Base-by-base conservation (phyloP, 2,329 filamentous ascomycete species). In the Cladosporium sp. region DNA sequence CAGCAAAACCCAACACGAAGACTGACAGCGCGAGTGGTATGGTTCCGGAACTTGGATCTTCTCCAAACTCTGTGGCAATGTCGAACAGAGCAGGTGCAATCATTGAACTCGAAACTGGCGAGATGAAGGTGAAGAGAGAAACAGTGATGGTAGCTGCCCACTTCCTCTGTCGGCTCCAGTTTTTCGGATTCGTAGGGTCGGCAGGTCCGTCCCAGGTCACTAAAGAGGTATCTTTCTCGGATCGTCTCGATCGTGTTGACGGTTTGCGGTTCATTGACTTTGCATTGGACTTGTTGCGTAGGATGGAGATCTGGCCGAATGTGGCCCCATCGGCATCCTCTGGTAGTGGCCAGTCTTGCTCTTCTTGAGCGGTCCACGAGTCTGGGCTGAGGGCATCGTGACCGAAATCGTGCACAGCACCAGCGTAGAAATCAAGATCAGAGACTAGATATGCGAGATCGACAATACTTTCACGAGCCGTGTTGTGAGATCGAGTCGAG, bases 141-240 rank as follows among this genome's bases (percentile, higher is more conserved):
- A 82, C 79, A 32, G 82, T 77, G 46, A 81, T 68, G 0, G 80
- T 81, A 1, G 78, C 79, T 25, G 77, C 71, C 81, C 81, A 82
- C 70, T 81, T 82, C 32, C 76, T 72, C 63, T 73, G 75, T 65
- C 76, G 76, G 2, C 73, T 70, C 80, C 80, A 82, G 64, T 82
- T 82, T 67, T 81, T 81, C 0, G 81, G 81, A 59, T 83, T 83
- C 26, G 72, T 73, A 13, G 78, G 79, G 66, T 83, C 81, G 32
- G 81, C 74, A 5, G 79, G 75, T 2, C 77, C 76, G 64, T 82
- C 81, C 81, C 81, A 83, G 1, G 77, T 79, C 1, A 83, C 80
- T 2, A 76, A 67, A 59, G 76, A 75, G 66, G 69, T 66, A 26
- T 76, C 74, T 58, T 75, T 75, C 66, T 75, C 73, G 25, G 70